Percentiles rank a stretch among this genome's conserved stretches.
Evolutionary conservation across 2,329 filamentous ascomycete species (phyloP).

Genomic region (Monosporascus cannonballus): DNA sequence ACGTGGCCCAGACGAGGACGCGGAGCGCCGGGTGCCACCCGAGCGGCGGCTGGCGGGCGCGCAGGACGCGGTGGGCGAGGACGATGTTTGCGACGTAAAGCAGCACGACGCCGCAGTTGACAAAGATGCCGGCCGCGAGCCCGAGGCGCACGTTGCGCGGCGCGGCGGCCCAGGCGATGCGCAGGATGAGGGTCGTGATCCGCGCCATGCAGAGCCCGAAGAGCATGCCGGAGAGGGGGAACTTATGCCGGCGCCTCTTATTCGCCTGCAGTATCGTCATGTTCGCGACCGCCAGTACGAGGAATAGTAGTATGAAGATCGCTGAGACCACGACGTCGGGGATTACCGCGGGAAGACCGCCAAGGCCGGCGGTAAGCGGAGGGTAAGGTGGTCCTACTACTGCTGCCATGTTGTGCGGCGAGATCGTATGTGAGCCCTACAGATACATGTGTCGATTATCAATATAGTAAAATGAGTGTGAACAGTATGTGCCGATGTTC

Average conservation of each 20-base stretch:
- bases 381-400: conserved; percentile 32
- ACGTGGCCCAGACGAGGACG: conserved; percentile 19
- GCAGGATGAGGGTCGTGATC: conserved; percentile 26
- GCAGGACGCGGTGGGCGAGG: conserved; percentile 32
- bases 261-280: conserved; percentile 47
- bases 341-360: conserved; percentile 48
- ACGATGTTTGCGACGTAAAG: conserved; percentile 32
- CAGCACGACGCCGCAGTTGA: conserved; percentile 30
- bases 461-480: too few relatives aligned
- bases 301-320: conserved; percentile 56
- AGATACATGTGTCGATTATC: too few relatives aligned
- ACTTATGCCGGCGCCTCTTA: conserved; percentile 29
- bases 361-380: conserved; percentile 42
- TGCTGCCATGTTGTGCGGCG: neutral
- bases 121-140: conserved; percentile 28
- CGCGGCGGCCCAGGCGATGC: conserved; percentile 28
- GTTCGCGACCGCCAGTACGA: conserved; percentile 46
- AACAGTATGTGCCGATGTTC: too few relatives aligned
- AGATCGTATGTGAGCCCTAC: neutral
- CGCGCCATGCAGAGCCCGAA: conserved; percentile 33
- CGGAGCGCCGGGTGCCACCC: conserved; percentile 29
- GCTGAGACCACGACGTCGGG: conserved; percentile 61
- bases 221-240: conserved; percentile 28
- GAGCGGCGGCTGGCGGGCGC: conserved; percentile 28
- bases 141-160: conserved; percentile 23